Conservation (phyloP, 306 rosid genomes). For the Trifolium fragiferum region DNA sequence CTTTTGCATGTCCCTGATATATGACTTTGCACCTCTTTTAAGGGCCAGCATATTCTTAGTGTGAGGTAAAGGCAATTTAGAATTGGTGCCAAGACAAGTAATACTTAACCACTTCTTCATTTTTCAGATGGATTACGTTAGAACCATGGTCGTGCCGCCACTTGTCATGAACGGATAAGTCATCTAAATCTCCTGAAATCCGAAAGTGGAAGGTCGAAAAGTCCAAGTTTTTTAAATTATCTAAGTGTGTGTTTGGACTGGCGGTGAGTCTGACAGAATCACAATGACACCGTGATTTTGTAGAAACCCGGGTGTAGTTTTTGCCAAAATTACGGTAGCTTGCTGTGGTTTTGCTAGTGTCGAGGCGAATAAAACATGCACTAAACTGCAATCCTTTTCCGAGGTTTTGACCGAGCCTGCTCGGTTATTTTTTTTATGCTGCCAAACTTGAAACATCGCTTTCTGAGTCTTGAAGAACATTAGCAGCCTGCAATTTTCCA, state of each 20-base stretch:
- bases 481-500: constrained; percentile 38
- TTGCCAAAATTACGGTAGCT: neutral
- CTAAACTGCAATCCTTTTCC: constrained; percentile 38
- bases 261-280: neutral
- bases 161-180: constrained; percentile 41
- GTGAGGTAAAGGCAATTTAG: constrained; percentile 47
- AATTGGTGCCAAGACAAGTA: constrained; percentile 51
- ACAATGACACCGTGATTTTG: neutral
- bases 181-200: constrained; percentile 33
- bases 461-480: constrained; percentile 31
- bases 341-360: neutral
- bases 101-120: constrained; percentile 56
- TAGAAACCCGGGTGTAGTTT: neutral
- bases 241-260: neutral
- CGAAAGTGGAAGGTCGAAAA: constrained; percentile 47
- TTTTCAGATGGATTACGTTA: constrained; percentile 41
- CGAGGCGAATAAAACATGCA: neutral
- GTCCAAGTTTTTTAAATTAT: constrained; percentile 39
- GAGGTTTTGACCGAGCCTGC: constrained; percentile 38
- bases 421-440: constrained; percentile 42
- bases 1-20: constrained; percentile 35
- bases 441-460: constrained; percentile 39
- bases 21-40: constrained; percentile 54
- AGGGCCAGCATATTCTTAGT: constrained; percentile 57
- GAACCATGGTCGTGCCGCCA: constrained; percentile 49